phyloP scores from a whole-genome alignment of 2,329 filamentous ascomycete species.

The Aspergillus viridinutans region DNA sequence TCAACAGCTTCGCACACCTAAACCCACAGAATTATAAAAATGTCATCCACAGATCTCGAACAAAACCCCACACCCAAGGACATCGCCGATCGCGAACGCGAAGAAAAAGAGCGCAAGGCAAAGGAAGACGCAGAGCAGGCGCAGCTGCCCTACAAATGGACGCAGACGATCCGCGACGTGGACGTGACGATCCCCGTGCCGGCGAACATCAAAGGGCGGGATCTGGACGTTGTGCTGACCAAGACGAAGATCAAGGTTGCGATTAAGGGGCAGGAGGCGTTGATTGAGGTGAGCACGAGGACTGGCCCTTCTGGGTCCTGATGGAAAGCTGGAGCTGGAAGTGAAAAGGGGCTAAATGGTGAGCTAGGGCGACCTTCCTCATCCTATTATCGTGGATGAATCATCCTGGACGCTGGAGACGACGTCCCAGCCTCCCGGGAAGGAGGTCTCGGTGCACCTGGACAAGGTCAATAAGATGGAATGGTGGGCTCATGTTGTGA shows the following conservation, averaged over 20 bases:
- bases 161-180: conserved; percentile 83
- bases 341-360: too few species aligned
- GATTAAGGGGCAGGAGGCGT: conserved; percentile 81
- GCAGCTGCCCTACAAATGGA: conserved; percentile 94
- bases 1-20: background rate
- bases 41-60: conserved; percentile 30
- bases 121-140: conserved; percentile 85
- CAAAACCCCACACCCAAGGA: conserved; percentile 27
- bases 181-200: conserved; percentile 76
- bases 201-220: conserved; percentile 75
- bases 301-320: background rate
- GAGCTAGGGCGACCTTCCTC: conserved; percentile 68
- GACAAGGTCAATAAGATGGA: conserved; percentile 97
- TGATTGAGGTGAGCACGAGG: conserved; percentile 62
- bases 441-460: conserved; percentile 82
- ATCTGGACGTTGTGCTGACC: conserved; percentile 78
- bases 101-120: conserved; percentile 57
- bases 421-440: conserved; percentile 51
- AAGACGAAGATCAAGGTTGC: conserved; percentile 73
- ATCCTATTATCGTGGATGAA: conserved; percentile 76
- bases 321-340: too few species aligned
- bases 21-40: conserved; percentile 8
- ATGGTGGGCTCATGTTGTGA: conserved; percentile 96
- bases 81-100: conserved; percentile 48
- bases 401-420: conserved; percentile 89